Evolutionary conservation across 176 grass and related monocot genomes (phyloP).

Genomic region (Eleusine coracana): DNA sequence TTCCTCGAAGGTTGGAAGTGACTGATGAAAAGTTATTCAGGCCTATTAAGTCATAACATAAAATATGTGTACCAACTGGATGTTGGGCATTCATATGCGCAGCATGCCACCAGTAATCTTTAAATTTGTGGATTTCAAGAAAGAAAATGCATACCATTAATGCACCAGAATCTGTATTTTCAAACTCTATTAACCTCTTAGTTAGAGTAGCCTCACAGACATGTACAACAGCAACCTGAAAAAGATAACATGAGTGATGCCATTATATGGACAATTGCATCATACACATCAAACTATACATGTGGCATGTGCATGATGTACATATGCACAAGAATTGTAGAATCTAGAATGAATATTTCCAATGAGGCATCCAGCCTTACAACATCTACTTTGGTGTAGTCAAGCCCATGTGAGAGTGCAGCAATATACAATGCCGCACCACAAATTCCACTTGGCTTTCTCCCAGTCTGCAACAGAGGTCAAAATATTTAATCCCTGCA

Average conservation of each 20-base stretch:
- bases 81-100: no score
- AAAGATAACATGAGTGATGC: conserved; percentile 29
- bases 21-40: no score
- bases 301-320: no score
- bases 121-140: not conserved
- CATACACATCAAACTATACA: not conserved
- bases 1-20: no score
- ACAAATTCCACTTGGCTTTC: conserved; percentile 92
- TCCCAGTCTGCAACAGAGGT: conserved; percentile 67
- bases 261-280: not conserved
- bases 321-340: no score
- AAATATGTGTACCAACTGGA: no score
- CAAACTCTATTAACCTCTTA: conserved; percentile 91
- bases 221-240: conserved; percentile 81
- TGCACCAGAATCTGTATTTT: conserved; percentile 87
- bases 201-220: conserved; percentile 85
- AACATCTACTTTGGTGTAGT: conserved; percentile 79
- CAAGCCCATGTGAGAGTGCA: conserved; percentile 66
- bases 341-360: conserved; percentile 20
- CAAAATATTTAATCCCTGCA: no score
- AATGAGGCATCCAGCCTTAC: conserved; percentile 45
- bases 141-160: conserved; percentile 55
- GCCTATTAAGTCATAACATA: no score
- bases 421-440: conserved; percentile 90
- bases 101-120: no score